Conservation (phyloP, 768 basidiomycete genomes). For the Pleurotus giganteus region DNA sequence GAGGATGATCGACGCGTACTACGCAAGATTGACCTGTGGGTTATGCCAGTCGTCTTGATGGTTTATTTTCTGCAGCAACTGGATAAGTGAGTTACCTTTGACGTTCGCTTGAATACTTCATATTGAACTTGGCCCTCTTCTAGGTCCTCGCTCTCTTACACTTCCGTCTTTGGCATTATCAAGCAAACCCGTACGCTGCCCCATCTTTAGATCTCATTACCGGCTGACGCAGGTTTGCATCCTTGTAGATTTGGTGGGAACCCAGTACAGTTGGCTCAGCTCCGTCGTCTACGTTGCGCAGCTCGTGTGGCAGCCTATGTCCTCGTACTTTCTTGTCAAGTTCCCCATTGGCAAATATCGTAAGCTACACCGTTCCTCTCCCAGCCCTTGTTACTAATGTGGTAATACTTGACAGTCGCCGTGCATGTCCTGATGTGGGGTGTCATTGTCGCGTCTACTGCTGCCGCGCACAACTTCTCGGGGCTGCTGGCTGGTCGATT, state of each 20-base stretch:
- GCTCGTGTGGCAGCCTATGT: slow-evolving; percentile 40
- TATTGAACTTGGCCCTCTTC: neutral
- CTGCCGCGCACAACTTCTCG: slow-evolving; percentile 37
- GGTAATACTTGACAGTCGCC: slow-evolving; percentile 20
- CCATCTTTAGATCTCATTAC: too few species aligned
- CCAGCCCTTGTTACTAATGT: neutral
- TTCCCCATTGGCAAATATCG: slow-evolving; percentile 38
- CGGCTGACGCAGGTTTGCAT: too few species aligned
- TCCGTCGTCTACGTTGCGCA: slow-evolving; percentile 46
- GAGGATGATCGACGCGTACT: slow-evolving; percentile 32
- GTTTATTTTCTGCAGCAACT: slow-evolving; percentile 42
- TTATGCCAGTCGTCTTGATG: slow-evolving; percentile 36
- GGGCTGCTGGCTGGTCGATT: slow-evolving; percentile 40
- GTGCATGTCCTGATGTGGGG: slow-evolving; percentile 45
- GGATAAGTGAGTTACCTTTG: slow-evolving; percentile 37
- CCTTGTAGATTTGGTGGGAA: slow-evolving; percentile 31
- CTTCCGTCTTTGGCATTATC: slow-evolving; percentile 43
- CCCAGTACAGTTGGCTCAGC: slow-evolving; percentile 43
- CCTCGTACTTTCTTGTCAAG: slow-evolving; percentile 38
- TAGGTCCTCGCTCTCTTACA: slow-evolving; percentile 46
- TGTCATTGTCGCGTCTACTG: slow-evolving; percentile 31
- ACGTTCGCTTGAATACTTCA: neutral
- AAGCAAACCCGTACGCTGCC: slow-evolving; percentile 29
- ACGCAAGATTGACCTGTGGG: slow-evolving; percentile 37
- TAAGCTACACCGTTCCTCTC: slow-evolving; percentile 23